Conservation (phyloP, 2,329 filamentous ascomycete species). For the Talaromyces atroroseus region DNA sequence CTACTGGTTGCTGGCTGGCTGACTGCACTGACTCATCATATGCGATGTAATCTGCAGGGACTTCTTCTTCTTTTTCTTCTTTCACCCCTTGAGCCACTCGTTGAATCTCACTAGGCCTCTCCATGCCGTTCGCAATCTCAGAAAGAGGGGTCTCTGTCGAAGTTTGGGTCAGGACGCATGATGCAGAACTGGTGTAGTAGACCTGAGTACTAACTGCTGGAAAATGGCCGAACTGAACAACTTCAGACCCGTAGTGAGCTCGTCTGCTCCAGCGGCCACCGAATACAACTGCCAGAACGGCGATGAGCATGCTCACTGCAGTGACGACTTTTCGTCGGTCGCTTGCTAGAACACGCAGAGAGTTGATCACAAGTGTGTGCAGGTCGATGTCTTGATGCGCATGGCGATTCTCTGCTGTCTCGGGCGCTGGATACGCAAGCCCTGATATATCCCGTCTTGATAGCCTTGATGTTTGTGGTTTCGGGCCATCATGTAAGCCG, state of each 20-base stretch:
- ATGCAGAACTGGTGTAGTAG: conserved; percentile 11
- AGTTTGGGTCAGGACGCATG: conserved; percentile 11
- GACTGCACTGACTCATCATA: neutral
- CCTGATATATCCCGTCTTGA: neutral
- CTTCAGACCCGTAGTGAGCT: neutral
- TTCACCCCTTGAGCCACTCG: conserved; percentile 12
- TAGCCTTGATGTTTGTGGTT: conserved; percentile 14
- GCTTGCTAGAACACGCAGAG: conserved; percentile 46
- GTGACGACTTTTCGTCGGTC: conserved; percentile 46
- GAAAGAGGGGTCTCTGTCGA: conserved; percentile 12
- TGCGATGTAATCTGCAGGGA: neutral
- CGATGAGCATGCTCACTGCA: conserved; percentile 44
- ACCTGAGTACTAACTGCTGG: conserved; percentile 16
- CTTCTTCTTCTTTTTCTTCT: neutral
- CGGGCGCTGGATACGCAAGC: neutral
- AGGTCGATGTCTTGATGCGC: conserved; percentile 44
- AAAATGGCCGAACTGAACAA: conserved; percentile 5
- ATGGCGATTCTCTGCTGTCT: neutral
- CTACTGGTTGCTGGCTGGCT: neutral
- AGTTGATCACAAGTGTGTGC: conserved; percentile 48
- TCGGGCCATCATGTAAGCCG: conserved; percentile 12
- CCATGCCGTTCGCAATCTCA: conserved; percentile 7
- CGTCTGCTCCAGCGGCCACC: neutral
- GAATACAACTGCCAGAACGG: conserved; percentile 23
- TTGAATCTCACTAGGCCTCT: conserved; percentile 11